phyloP scores from a whole-genome alignment of 1,284 basidiomycete genomes.

The Sporisorium scitamineum region DNA sequence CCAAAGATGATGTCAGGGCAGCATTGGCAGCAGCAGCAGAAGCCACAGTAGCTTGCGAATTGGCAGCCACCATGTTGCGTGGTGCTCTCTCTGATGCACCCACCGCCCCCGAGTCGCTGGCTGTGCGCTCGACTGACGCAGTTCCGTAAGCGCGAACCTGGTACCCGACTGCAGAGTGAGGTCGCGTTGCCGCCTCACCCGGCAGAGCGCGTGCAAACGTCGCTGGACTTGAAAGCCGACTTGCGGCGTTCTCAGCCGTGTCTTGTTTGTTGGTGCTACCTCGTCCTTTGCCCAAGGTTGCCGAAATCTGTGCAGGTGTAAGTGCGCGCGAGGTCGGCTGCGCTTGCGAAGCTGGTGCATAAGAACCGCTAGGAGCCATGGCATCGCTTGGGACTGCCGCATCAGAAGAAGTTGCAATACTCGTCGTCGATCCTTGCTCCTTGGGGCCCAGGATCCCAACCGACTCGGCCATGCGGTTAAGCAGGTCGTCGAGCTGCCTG shows the following conservation, averaged over 20 bases:
- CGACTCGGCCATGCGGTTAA: conserved; percentile 55
- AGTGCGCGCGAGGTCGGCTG: conserved; percentile 4
- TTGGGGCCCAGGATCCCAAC: conserved; percentile 37
- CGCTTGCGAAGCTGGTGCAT: conserved; percentile 1
- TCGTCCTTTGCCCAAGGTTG: conserved; percentile 18
- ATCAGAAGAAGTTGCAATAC: conserved; percentile 22
- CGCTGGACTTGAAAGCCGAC: conserved; percentile 19
- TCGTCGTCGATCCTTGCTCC: conserved; percentile 13
- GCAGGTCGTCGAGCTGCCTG: conserved; percentile 59
- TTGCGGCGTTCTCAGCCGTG: not conserved
- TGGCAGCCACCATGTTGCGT: conserved; percentile 1
- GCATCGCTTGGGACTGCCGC: conserved; percentile 1
- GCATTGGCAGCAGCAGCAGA: not conserved
- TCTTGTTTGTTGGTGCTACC: conserved; percentile 5
- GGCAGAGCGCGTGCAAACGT: conserved; percentile 9
- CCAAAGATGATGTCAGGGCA: not conserved
- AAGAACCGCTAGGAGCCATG: not conserved
- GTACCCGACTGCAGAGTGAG: conserved; percentile 14
- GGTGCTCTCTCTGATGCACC: not conserved
- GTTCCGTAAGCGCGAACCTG: conserved; percentile 32
- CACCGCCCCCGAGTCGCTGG: not conserved
- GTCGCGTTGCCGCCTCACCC: conserved; percentile 8
- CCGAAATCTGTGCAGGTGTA: conserved; percentile 16
- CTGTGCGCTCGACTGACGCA: conserved; percentile 5
- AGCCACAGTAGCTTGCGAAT: not conserved